These are phyloP conservation scores for Prunus persica DNA, from an alignment of 306 rosid species.

Conservation along the genomic window DNA sequence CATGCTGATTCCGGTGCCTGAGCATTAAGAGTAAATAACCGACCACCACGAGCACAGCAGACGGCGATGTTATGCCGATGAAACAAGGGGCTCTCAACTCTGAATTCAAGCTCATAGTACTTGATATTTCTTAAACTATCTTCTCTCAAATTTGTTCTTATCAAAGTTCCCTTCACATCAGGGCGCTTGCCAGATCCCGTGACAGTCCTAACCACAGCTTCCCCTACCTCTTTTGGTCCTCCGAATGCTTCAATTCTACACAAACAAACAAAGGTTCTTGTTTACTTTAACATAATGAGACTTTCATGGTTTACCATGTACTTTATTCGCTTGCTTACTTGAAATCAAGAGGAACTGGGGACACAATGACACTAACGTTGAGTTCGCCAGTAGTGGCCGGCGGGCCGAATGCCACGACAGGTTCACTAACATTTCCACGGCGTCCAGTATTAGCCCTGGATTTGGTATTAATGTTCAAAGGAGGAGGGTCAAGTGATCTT, in stretches of 20 bases:
- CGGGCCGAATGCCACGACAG: constrained; percentile 81
- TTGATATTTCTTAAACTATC: constrained; percentile 42
- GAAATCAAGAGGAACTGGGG: constrained; percentile 72
- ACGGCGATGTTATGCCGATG: constrained; percentile 69
- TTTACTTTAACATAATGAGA: no score
- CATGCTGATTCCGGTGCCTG: constrained; percentile 86
- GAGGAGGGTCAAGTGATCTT: constrained; percentile 78
- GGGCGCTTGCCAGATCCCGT: constrained; percentile 62
- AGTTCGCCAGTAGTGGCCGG: constrained; percentile 87
- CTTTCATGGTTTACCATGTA: neutral
- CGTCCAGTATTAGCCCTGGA: constrained; percentile 17
- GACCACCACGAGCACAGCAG: constrained; percentile 63
- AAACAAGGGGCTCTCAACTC: constrained; percentile 63
- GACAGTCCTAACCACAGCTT: constrained; percentile 60
- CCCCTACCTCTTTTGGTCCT: constrained; percentile 80
- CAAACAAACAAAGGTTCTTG: neutral
- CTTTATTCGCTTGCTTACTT: constrained; percentile 40
- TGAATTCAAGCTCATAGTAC: constrained; percentile 78
- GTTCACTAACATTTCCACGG: constrained; percentile 54
- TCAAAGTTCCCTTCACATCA: constrained; percentile 56
- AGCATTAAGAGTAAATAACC: constrained; percentile 74
- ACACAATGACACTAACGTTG: constrained; percentile 85
- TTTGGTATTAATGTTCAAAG: constrained; percentile 28
- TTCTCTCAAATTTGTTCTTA: constrained; percentile 56
- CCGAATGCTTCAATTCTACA: constrained; percentile 86